Conservation (phyloP, 148 eudicot genomes). For the Amaranthus cruentus region DNA sequence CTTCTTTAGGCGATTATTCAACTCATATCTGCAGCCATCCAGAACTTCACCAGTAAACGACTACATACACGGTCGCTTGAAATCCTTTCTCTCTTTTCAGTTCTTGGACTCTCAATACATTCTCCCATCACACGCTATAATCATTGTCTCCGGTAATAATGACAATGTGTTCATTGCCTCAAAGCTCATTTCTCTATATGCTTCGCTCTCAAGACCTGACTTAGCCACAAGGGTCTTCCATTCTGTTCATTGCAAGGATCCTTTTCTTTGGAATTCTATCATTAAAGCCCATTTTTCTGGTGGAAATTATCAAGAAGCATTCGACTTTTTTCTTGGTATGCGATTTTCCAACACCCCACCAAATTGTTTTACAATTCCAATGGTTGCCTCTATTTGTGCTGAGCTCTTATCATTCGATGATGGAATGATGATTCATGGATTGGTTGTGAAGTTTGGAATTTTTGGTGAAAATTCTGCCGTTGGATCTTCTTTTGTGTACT, state of each 20-base stretch:
- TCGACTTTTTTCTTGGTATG: conserved; percentile 47
- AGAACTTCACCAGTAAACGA: conserved; percentile 8
- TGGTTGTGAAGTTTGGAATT: conserved; percentile 41
- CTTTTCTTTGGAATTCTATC: conserved; percentile 62
- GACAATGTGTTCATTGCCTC: conserved; percentile 57
- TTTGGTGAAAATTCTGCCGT: conserved; percentile 42
- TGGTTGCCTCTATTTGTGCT: conserved; percentile 57
- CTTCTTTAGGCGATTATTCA: conserved; percentile 24
- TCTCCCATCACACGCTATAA: conserved; percentile 42
- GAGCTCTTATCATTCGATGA: conserved; percentile 29
- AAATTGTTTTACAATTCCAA: conserved; percentile 56
- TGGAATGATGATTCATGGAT: conserved; percentile 49
- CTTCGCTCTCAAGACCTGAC: conserved; percentile 32
- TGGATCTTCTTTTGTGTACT: conserved; percentile 60
- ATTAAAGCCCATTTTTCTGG: conserved; percentile 60
- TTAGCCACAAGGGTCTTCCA: conserved; percentile 42
- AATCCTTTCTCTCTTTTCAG: conserved; percentile 35
- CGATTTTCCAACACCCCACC: conserved; percentile 31
- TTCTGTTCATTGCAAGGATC: conserved; percentile 38
- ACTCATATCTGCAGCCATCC: conserved; percentile 17
- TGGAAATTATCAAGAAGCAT: conserved; percentile 33
- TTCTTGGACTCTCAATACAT: conserved; percentile 27
- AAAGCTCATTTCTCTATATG: conserved; percentile 57
- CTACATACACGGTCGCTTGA: conserved; percentile 32
- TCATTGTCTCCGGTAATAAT: conserved; percentile 46